Percentiles rank a stretch among this genome's conserved stretches.
Conservation (phyloP, 2,329 filamentous ascomycete genomes). For the Hysterium pulicare region DNA sequence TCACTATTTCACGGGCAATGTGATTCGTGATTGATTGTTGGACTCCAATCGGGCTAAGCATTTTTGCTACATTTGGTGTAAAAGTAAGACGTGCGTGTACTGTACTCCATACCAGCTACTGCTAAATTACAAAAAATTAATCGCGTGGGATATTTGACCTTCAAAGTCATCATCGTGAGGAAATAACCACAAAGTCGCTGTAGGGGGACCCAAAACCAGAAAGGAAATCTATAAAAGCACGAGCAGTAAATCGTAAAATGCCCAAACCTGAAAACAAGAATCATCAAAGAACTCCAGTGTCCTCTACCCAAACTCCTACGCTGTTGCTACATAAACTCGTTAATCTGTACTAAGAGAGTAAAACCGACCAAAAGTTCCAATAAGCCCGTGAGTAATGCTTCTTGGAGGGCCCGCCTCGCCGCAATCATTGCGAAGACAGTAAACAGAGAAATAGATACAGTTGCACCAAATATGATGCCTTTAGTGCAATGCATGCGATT, state of each 20-base stretch:
- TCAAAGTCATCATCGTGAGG: too few species aligned
- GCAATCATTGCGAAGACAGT: constrained; percentile 19
- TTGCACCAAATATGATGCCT: constrained; percentile 18
- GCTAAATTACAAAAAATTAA: too few species aligned
- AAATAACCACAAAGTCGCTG: too few species aligned
- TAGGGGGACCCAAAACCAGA: too few species aligned
- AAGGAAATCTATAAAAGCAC: background rate
- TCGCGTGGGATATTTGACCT: too few species aligned
- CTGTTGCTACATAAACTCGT: constrained; percentile 16
- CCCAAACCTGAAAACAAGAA: background rate
- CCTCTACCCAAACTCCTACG: background rate
- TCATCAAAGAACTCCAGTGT: background rate
- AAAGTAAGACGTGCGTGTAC: too few species aligned
- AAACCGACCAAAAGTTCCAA: constrained; percentile 21
- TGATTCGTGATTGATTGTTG: too few species aligned
- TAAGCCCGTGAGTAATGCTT: constrained; percentile 22
- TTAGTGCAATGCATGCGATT: constrained; percentile 16
- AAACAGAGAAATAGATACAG: constrained; percentile 14
- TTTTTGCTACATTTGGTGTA: too few species aligned
- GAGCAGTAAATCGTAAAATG: background rate
- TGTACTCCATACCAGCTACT: too few species aligned
- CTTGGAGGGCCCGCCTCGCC: constrained; percentile 16
- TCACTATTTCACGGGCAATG: too few species aligned
- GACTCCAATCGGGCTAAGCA: too few species aligned
- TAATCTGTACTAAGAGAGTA: constrained; percentile 20